Evolutionary conservation across 2,329 filamentous ascomycete genomes (phyloP).

Genomic region (Penicillium polonicum): DNA sequence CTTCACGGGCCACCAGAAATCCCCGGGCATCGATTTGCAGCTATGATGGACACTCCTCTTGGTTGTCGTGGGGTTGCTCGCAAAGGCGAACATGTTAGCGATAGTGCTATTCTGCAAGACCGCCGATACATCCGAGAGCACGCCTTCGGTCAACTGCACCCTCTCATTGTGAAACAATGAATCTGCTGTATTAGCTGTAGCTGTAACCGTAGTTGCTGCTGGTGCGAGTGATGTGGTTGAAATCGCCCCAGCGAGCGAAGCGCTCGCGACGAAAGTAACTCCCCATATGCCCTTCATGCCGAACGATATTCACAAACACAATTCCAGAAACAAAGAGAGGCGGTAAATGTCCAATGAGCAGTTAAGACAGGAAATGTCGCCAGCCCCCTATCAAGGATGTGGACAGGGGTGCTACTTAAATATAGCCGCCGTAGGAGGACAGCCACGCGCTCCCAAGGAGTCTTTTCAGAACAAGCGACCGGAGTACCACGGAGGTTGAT

Average conservation of each 20-base stretch:
- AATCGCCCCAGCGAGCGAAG: slow-evolving; percentile 5
- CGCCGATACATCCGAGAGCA: slow-evolving; percentile 34
- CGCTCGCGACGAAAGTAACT: neutral
- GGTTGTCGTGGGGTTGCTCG: neutral
- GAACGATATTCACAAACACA: neutral
- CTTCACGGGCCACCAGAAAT: slow-evolving; percentile 19
- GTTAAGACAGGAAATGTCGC: neutral
- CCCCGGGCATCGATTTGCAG: slow-evolving; percentile 27
- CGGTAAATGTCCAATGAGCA: neutral
- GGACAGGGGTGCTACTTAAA: neutral
- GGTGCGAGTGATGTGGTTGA: slow-evolving; percentile 5
- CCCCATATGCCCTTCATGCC: slow-evolving; percentile 5
- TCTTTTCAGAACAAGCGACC: neutral
- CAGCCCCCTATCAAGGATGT: neutral
- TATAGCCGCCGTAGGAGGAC: neutral
- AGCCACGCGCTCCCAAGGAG: neutral
- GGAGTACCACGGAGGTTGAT: neutral
- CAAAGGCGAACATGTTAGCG: slow-evolving; percentile 38
- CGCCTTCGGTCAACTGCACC: slow-evolving; percentile 38
- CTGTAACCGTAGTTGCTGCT: slow-evolving; percentile 9
- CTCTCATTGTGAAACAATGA: slow-evolving; percentile 21
- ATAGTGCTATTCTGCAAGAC: slow-evolving; percentile 28
- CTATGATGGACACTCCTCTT: slow-evolving; percentile 44
- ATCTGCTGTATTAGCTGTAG: neutral
- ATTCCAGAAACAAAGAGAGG: neutral